These are phyloP conservation scores for Davidsoniella australis DNA, from an alignment of 2,329 filamentous ascomycete genomes.

Conservation along the genomic window DNA sequence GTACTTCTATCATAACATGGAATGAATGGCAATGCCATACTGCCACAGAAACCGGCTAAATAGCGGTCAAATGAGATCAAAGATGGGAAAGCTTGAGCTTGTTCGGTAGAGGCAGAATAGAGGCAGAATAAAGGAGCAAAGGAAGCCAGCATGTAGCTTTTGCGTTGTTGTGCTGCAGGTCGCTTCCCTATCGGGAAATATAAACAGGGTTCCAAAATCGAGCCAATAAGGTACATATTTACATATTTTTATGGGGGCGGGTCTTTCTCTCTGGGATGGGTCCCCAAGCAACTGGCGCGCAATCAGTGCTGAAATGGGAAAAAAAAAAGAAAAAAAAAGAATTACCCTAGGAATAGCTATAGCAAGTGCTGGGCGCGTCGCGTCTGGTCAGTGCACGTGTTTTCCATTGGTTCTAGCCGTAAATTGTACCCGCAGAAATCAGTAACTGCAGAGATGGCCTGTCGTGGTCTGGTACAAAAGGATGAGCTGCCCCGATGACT, in stretches of 20 bases:
- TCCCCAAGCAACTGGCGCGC: constrained; percentile 6
- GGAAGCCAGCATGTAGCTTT: background rate
- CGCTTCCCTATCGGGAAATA: constrained; percentile 10
- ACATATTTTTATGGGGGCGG: background rate
- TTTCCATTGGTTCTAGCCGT: constrained; percentile 8
- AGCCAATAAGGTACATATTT: constrained; percentile 8
- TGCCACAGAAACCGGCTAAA: too few species aligned
- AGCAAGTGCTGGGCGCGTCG: constrained; percentile 8
- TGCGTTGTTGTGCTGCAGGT: background rate
- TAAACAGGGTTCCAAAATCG: background rate
- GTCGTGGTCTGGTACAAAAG: constrained; percentile 46
- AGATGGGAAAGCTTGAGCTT: too few species aligned
- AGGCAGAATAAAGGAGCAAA: constrained; percentile 8
- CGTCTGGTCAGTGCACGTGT: constrained; percentile 10
- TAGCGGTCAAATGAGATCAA: background rate
- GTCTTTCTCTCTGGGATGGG: background rate
- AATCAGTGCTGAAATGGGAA: constrained; percentile 5
- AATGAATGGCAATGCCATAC: too few species aligned
- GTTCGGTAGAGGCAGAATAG: constrained; percentile 5
- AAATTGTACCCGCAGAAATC: constrained; percentile 25
- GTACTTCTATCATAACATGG: too few species aligned
- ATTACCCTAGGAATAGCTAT: background rate
- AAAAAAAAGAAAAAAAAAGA: background rate
- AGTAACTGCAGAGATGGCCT: constrained; percentile 27
- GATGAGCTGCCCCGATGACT: constrained; percentile 33